Evolutionary conservation across 306 rosid genomes (phyloP).

Genomic region (Cicer bijugum): DNA sequence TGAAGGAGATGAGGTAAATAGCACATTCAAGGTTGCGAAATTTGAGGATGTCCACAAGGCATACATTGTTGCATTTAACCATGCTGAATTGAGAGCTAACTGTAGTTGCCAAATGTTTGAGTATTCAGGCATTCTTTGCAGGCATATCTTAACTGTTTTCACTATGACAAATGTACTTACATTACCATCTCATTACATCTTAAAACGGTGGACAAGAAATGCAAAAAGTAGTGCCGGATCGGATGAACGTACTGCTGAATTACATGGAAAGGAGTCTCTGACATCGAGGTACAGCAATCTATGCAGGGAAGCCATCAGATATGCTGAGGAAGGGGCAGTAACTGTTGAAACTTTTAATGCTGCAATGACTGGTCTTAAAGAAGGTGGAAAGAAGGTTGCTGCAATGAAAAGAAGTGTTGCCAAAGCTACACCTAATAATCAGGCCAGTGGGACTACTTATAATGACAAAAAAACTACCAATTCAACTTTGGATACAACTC

Average conservation of each 20-base stretch:
- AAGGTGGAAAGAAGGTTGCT: constrained; percentile 75
- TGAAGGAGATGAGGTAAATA: constrained; percentile 79
- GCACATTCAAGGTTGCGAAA: constrained; percentile 91
- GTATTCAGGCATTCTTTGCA: constrained; percentile 86
- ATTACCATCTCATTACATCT: constrained; percentile 79
- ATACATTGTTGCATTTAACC: constrained; percentile 69
- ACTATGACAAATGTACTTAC: constrained; percentile 88
- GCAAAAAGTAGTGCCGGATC: constrained; percentile 64
- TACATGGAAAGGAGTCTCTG: constrained; percentile 68
- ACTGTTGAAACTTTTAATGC: constrained; percentile 75
- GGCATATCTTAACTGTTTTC: constrained; percentile 86
- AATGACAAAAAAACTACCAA: constrained; percentile 66
- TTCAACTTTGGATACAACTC: constrained; percentile 67
- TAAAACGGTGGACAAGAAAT: constrained; percentile 54
- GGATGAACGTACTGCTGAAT: constrained; percentile 67
- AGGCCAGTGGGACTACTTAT: constrained; percentile 57
- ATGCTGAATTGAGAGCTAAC: constrained; percentile 75
- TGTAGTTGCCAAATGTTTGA: constrained; percentile 65
- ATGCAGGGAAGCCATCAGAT: constrained; percentile 80
- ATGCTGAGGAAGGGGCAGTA: constrained; percentile 88
- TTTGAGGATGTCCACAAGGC: constrained; percentile 87
- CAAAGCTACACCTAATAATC: constrained; percentile 65
- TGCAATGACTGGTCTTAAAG: constrained; percentile 75
- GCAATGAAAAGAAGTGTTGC: constrained; percentile 67
- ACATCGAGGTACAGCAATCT: constrained; percentile 68